These are phyloP conservation scores for Tritrichomonas musculus DNA, from an alignment of 208 protist genomes.

Conservation along the genomic window DNA sequence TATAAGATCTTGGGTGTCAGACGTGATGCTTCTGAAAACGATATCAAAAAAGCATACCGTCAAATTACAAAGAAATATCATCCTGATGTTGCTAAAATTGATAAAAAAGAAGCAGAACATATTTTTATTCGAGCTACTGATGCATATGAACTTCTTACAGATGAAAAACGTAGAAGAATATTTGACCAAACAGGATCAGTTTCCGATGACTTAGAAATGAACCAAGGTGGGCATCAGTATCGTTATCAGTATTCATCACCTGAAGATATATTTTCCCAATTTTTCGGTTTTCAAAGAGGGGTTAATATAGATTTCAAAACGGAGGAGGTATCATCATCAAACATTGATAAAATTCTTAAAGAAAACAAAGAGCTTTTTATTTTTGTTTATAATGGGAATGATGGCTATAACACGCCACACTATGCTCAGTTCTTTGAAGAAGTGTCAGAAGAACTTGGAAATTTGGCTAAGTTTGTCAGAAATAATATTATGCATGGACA, in stretches of 20 bases:
- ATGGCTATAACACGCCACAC: neutral
- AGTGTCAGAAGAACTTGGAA: neutral
- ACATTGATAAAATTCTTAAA: neutral
- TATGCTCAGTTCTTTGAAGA: neutral
- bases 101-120: slow-evolving; percentile 11
- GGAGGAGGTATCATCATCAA: neutral
- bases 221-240: too few relatives aligned
- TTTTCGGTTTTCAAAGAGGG: neutral
- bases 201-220: too few relatives aligned
- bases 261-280: neutral
- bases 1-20: slow-evolving; percentile 47
- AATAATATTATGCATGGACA: neutral
- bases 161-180: slow-evolving; percentile 43
- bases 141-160: slow-evolving; percentile 51
- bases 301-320: neutral
- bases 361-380: neutral
- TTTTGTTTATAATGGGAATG: neutral
- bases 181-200: slow-evolving; percentile 39
- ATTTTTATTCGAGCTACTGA: neutral
- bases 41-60: slow-evolving; percentile 57
- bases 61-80: slow-evolving; percentile 54
- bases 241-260: neutral
- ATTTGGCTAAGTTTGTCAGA: neutral
- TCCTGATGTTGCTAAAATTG: slow-evolving; percentile 49
- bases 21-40: slow-evolving; percentile 33